phyloP scores from a whole-genome alignment of 2,329 filamentous ascomycete species.

The Purpureocillium lavendulum region DNA sequence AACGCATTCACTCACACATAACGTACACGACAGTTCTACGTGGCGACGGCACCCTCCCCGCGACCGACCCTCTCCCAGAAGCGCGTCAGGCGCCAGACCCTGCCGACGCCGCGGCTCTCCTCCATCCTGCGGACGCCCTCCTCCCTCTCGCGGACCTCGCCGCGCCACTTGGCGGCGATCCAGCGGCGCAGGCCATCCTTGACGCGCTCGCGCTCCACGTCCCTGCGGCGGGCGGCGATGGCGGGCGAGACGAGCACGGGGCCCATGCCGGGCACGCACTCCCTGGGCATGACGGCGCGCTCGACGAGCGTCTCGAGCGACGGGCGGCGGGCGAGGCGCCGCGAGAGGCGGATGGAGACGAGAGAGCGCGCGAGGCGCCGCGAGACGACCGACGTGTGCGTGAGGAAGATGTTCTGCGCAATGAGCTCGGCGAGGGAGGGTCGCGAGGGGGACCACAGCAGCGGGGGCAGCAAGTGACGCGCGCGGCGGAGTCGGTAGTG shows the following conservation, averaged over 20 bases:
- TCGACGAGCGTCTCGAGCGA: slow-evolving; percentile 52
- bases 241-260: slow-evolving; percentile 43
- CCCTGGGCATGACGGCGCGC: slow-evolving; percentile 55
- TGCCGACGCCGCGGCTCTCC: slow-evolving; percentile 42
- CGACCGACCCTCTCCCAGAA: slow-evolving; percentile 58
- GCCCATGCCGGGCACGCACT: slow-evolving; percentile 45
- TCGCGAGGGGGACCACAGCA: slow-evolving; percentile 47
- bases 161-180: slow-evolving; percentile 51
- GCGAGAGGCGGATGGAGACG: slow-evolving; percentile 56
- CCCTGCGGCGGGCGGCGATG: slow-evolving; percentile 53
- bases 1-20: too few species aligned
- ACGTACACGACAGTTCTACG: too few species aligned
- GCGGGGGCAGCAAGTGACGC: slow-evolving; percentile 43
- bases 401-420: slow-evolving; percentile 56
- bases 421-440: slow-evolving; percentile 56
- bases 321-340: slow-evolving; percentile 51
- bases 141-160: slow-evolving; percentile 41
- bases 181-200: slow-evolving; percentile 59
- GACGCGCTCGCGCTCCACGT: slow-evolving; percentile 57
- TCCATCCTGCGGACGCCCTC: slow-evolving; percentile 38
- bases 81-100: slow-evolving; percentile 52
- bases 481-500: slow-evolving; percentile 50
- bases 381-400: slow-evolving; percentile 56
- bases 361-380: slow-evolving; percentile 55
- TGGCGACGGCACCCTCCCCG: slow-evolving; percentile 19